Evolutionary conservation across 2,329 filamentous ascomycete species (phyloP), one percentile per base, ranked within the genome.

Genomic region (Thermomyces lanuginosus): DNA sequence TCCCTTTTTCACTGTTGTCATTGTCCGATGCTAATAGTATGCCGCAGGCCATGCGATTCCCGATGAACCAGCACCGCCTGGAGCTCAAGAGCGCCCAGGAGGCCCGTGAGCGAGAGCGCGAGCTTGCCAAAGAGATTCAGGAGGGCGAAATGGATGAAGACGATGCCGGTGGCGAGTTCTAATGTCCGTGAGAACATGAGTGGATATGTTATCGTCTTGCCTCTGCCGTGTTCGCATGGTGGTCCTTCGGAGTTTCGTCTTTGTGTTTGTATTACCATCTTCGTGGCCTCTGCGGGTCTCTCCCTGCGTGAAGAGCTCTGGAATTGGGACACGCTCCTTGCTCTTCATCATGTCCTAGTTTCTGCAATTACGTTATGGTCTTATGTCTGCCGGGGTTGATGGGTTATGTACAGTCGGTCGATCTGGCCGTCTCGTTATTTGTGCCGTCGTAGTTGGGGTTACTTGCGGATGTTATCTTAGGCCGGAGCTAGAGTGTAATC

Each of bases 61-160:
- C 89, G 2, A 95, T 95, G 86, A 93, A 98, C 62, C 89, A 95
- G 56, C 89, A 98, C 58, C 73, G 89, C 10, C 66, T 95, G 30
- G 89, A 98, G 58, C 68, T 98, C 30, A 95, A 93, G 69, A 95
- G 92, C 45, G 89, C 89, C 0, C 86, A 95, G 55, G 91, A 98
- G 58, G 89, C 89, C n/a, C 71, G 89, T 26, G 89, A 98, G 55
- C 70, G 89, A 11, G 89, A 98, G 63, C 71, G 89, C 10, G 89
- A 98, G 58, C 72, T 98, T 65, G 89, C 84, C 36, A 95, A 95
- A 66, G 89, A 98, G 64, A 95, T 98, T 48, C 82, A 92, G 56
- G 89, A 95, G 40, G 89, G 86, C 11, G 89, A 98, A 48, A 68
- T 92, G 55, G 89, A 95, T 44, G 89, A 93, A 44, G 89, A 93